A percentile compares a stretch with the other conserved stretches of the same genome.
These are phyloP conservation scores for Monilinia fructicola DNA, from an alignment of 2,329 filamentous ascomycete species.

Conservation along the genomic window DNA sequence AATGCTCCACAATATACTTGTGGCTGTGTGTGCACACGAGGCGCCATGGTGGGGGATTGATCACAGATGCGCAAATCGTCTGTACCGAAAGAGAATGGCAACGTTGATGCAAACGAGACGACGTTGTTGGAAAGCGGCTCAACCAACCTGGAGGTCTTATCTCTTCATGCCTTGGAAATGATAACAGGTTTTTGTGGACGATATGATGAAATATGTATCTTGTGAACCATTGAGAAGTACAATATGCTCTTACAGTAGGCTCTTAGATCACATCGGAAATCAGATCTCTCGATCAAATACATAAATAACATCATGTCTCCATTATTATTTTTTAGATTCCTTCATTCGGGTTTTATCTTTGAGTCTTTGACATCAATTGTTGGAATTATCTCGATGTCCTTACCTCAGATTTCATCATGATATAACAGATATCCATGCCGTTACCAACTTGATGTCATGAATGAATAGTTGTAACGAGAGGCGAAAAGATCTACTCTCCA, in stretches of 20 bases:
- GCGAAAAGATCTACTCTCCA: constrained; percentile 11
- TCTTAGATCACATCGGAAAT: too few relatives aligned
- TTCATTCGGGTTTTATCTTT: background rate
- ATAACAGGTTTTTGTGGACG: background rate
- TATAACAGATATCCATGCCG: background rate
- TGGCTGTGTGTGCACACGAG: constrained; percentile 7
- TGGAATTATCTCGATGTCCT: background rate
- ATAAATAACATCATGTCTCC: constrained; percentile 19
- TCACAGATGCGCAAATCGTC: constrained; percentile 10
- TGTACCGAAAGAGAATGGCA: background rate
- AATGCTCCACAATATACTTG: background rate
- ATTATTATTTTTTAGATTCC: background rate
- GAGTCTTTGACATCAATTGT: background rate
- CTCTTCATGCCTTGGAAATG: constrained; percentile 19
- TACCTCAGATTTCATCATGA: constrained; percentile 3
- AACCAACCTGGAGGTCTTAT: background rate
- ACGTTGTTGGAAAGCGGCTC: constrained; percentile 16
- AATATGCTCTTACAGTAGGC: too few relatives aligned
- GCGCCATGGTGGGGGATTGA: constrained; percentile 9
- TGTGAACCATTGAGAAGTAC: constrained; percentile 6
- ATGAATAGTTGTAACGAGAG: constrained; percentile 5
- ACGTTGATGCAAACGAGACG: background rate
- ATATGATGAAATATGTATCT: constrained; percentile 14
- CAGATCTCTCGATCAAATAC: background rate
- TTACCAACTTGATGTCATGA: background rate